These are phyloP conservation scores for Luffa aegyptiaca DNA, from an alignment of 306 rosid species.

Conservation along the genomic window DNA sequence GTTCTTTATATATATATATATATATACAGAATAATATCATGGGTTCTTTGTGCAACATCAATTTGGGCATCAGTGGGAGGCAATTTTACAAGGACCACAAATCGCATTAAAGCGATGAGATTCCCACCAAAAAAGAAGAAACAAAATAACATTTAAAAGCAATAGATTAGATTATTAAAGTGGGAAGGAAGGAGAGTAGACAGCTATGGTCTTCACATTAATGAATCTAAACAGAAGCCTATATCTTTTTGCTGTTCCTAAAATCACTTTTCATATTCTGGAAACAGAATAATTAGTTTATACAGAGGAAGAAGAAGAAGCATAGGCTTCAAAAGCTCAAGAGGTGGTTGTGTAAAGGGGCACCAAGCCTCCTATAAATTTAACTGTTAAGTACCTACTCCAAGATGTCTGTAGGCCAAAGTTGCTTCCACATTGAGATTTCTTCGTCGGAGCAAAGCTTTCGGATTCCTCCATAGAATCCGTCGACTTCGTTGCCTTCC, in stretches of 20 bases:
- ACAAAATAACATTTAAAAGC: not conserved
- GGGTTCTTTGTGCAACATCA: constrained; percentile 29
- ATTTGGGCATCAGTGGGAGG: constrained; percentile 16
- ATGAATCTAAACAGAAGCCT: constrained; percentile 14
- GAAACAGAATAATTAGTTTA: not conserved
- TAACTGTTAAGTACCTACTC: constrained; percentile 24
- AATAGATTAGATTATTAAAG: not conserved
- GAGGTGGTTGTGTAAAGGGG: not conserved
- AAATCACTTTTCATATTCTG: not conserved
- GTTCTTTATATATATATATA: too few species aligned
- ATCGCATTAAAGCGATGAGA: constrained; percentile 19
- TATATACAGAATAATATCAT: constrained; percentile 1
- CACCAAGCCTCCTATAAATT: not conserved
- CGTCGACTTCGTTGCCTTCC: constrained; percentile 80
- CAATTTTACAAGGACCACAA: constrained; percentile 33
- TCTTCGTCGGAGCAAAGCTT: constrained; percentile 43
- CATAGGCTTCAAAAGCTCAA: not conserved
- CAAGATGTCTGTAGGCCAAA: constrained; percentile 76
- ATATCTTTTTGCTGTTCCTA: not conserved
- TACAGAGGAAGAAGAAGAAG: not conserved
- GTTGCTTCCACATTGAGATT: constrained; percentile 54
- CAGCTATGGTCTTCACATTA: constrained; percentile 17
- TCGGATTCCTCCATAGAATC: constrained; percentile 86
- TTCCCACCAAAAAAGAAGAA: constrained; percentile 20
- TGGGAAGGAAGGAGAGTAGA: constrained; percentile 1